These are phyloP conservation scores for Saksenaea oblongispora DNA, from an alignment of 371 early-diverging fungal species.

Conservation along the genomic window DNA sequence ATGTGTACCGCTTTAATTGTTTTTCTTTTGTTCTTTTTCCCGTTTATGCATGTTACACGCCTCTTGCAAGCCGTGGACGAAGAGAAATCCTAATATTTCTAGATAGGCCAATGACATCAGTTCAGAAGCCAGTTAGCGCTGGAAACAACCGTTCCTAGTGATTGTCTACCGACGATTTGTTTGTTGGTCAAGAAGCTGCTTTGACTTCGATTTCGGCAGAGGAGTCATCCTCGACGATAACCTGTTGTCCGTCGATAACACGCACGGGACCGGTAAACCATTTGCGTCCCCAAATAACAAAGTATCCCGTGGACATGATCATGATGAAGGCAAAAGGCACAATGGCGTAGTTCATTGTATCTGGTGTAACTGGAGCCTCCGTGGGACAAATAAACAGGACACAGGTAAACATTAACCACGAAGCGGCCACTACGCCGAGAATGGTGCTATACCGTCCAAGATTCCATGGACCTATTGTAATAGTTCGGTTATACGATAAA, in stretches of 20 bases:
- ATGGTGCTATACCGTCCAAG: conserved; percentile 42
- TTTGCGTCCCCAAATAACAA: conserved; percentile 48
- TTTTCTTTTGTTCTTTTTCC: too few relatives aligned
- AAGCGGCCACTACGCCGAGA: conserved; percentile 35
- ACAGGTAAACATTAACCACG: conserved; percentile 47
- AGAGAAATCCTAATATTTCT: too few relatives aligned
- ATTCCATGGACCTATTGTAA: conserved; percentile 35
- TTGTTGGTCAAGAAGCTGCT: background rate
- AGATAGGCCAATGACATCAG: too few relatives aligned
- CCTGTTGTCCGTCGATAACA: conserved; percentile 41
- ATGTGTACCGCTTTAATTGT: background rate
- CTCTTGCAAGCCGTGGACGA: too few relatives aligned
- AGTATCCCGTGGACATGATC: conserved; percentile 40
- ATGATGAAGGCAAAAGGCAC: conserved; percentile 54
- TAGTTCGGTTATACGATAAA: conserved; percentile 4
- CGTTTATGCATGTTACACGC: too few relatives aligned
- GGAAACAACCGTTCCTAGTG: too few relatives aligned
- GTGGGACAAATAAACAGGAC: conserved; percentile 51
- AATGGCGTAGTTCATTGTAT: conserved; percentile 57
- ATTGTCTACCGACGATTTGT: background rate
- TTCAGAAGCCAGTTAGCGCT: too few relatives aligned
- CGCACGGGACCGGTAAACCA: conserved; percentile 50
- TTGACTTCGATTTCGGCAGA: background rate
- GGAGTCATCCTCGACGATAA: conserved; percentile 43
- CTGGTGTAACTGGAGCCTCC: conserved; percentile 30